phyloP scores from a whole-genome alignment of 768 basidiomycete genomes.

The Suillus clintonianus region DNA sequence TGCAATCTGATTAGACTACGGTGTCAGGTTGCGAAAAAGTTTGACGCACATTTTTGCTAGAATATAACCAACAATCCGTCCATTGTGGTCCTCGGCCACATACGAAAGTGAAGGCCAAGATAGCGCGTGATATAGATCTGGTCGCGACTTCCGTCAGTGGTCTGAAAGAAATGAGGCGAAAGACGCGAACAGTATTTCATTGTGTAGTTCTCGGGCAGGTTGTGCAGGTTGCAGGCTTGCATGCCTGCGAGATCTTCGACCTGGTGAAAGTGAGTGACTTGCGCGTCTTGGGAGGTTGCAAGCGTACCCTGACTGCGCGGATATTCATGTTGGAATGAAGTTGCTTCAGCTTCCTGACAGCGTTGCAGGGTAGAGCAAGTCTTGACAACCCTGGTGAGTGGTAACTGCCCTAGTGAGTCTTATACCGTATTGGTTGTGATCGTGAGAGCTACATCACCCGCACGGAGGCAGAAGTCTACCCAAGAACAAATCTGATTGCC shows the following conservation, averaged over 20 bases:
- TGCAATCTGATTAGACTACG: slow-evolving; percentile 39
- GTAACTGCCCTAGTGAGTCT: neutral
- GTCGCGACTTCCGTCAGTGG: neutral
- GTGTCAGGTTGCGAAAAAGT: neutral
- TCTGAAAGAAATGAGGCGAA: neutral
- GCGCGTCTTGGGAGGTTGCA: neutral
- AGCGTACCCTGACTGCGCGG: slow-evolving; percentile 29
- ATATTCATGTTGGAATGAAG: slow-evolving; percentile 25
- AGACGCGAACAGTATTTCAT: slow-evolving; percentile 69
- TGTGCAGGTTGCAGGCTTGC: slow-evolving; percentile 93
- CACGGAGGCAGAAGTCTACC: no score
- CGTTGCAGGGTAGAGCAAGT: neutral
- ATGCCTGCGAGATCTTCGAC: slow-evolving; percentile 87
- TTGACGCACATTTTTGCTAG: slow-evolving; percentile 86
- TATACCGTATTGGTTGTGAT: neutral
- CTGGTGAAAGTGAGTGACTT: slow-evolving; percentile 41
- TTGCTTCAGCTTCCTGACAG: neutral
- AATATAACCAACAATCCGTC: slow-evolving; percentile 91
- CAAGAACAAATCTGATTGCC: neutral
- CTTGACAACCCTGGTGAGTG: neutral
- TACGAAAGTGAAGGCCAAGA: slow-evolving; percentile 95
- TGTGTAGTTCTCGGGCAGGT: slow-evolving; percentile 89
- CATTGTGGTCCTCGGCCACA: slow-evolving; percentile 88
- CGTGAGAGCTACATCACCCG: neutral
- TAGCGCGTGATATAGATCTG: slow-evolving; percentile 87